phyloP scores from a whole-genome alignment of 2,329 filamentous ascomycete genomes.

The Thyridium curvatum region DNA sequence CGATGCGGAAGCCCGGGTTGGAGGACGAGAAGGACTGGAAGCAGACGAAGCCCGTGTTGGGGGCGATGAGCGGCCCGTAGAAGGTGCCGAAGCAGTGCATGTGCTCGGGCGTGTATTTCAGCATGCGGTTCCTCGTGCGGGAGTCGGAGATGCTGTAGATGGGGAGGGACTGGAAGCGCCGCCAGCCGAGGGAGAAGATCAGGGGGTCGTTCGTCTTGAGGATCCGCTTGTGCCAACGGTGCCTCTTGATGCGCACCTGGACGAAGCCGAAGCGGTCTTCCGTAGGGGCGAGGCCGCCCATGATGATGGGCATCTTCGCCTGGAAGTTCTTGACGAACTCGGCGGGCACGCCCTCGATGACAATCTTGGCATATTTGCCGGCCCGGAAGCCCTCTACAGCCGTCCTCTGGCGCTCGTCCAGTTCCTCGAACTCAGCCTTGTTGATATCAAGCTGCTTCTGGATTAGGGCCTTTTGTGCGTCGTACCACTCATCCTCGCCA shows the following conservation, averaged over 20 bases:
- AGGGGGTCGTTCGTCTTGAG: conserved; percentile 96
- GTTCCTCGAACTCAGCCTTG: conserved; percentile 79
- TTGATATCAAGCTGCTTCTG: conserved; percentile 98
- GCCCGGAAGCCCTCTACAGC: conserved; percentile 87
- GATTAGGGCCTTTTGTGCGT: conserved; percentile 87
- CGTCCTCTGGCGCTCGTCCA: conserved; percentile 77
- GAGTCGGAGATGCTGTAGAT: conserved; percentile 95
- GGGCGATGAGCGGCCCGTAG: conserved; percentile 89
- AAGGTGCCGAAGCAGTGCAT: conserved; percentile 98
- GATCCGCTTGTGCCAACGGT: conserved; percentile 99
- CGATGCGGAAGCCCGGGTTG: conserved; percentile 86
- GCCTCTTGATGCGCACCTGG: conserved; percentile 92
- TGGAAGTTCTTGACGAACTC: conserved; percentile 85
- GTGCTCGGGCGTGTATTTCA: conserved; percentile 98
- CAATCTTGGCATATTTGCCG: conserved; percentile 87
- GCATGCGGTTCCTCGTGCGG: conserved; percentile 88
- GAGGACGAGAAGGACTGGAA: conserved; percentile 83
- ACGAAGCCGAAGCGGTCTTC: conserved; percentile 95
- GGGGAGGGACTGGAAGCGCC: conserved; percentile 86
- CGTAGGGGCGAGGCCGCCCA: conserved; percentile 87
- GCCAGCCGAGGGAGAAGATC: conserved; percentile 95
- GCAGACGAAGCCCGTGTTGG: conserved; percentile 92
- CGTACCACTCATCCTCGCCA: conserved; percentile 98
- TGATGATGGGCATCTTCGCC: conserved; percentile 73
- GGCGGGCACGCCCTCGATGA: conserved; percentile 81